Evolutionary conservation across 257 asterid genomes (phyloP).

Genomic region (Forsythia suspensa): DNA sequence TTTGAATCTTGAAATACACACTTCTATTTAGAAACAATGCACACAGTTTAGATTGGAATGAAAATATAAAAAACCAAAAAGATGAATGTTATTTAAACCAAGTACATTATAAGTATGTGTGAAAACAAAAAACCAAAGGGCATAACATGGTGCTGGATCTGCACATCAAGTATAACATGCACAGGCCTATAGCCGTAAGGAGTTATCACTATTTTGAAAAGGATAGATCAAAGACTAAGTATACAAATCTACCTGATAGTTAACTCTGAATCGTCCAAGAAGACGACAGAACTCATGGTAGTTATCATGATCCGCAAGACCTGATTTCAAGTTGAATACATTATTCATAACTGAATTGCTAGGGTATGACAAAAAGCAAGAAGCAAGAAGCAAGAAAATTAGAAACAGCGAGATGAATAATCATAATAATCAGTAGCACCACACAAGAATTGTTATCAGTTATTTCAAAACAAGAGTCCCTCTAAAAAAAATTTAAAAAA

Average conservation of each 20-base stretch:
- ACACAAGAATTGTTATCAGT: background rate
- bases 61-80: background rate
- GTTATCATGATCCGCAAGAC: conserved; percentile 94
- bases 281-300: conserved; percentile 99
- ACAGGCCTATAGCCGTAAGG: background rate
- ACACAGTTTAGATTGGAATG: background rate
- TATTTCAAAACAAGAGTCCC: background rate
- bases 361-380: conserved; percentile 3
- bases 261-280: conserved; percentile 96
- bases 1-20: background rate
- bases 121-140: background rate
- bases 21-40: background rate
- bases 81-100: background rate
- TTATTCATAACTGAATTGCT: conserved; percentile 22
- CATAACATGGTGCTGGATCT: background rate
- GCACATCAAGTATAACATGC: background rate
- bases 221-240: conserved; percentile 20
- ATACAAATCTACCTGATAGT: conserved; percentile 71
- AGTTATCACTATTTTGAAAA: conserved; percentile 5
- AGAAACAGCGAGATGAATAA: background rate
- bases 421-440: background rate
- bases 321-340: conserved; percentile 49
- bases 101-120: background rate
- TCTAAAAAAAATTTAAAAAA: background rate
- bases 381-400: background rate